Percentiles rank a stretch among this genome's conserved stretches.
Conservation (phyloP, 2,329 filamentous ascomycete genomes). For the Knufia petricola region DNA sequence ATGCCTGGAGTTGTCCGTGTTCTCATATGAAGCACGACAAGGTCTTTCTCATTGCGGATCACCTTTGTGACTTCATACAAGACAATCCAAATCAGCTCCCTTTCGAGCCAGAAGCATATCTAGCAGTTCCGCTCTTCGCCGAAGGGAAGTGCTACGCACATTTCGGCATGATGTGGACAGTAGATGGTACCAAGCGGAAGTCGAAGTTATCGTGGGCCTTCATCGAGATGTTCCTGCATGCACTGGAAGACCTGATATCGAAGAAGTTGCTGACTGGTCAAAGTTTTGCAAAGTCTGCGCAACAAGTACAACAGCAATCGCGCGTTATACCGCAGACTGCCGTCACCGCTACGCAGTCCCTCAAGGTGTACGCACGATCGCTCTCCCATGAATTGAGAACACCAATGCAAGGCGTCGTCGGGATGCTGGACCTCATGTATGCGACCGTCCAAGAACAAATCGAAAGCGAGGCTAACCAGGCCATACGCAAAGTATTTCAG, state of each 20-base stretch:
- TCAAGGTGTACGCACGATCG: constrained; percentile 63
- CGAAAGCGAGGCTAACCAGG: constrained; percentile 42
- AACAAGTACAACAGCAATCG: constrained; percentile 21
- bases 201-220: constrained; percentile 52
- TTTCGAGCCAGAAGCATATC: constrained; percentile 55
- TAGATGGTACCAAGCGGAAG: constrained; percentile 47
- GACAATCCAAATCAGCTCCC: constrained; percentile 54
- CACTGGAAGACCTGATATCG: constrained; percentile 57
- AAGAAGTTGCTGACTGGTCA: constrained; percentile 47
- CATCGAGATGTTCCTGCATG: constrained; percentile 58
- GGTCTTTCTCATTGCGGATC: constrained; percentile 57
- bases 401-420: constrained; percentile 66
- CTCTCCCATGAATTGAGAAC: constrained; percentile 63
- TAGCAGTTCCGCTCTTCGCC: constrained; percentile 56
- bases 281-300: constrained; percentile 31
- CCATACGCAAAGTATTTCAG: constrained; percentile 48
- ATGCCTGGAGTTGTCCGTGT: constrained; percentile 56
- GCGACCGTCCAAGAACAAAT: constrained; percentile 59
- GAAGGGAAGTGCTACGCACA: constrained; percentile 59
- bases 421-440: constrained; percentile 69
- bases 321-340: constrained; percentile 45
- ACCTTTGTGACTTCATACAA: constrained; percentile 48
- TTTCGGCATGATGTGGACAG: constrained; percentile 63
- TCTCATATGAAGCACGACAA: constrained; percentile 63
- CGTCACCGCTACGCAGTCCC: constrained; percentile 50